phyloP scores from a whole-genome alignment of 345 rosid species.

The Draba incana region DNA sequence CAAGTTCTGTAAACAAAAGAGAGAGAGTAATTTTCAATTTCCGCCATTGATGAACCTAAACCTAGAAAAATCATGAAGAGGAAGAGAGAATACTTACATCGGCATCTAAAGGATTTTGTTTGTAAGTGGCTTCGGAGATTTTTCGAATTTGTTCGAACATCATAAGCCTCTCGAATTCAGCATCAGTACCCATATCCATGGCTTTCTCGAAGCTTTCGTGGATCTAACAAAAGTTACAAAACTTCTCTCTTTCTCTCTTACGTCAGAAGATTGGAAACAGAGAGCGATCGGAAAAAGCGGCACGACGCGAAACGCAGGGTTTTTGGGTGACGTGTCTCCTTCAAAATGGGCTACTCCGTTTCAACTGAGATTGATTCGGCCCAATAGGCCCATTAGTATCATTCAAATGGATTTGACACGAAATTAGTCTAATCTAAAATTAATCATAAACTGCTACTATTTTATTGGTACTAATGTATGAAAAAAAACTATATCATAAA shows the following conservation, averaged over 20 bases:
- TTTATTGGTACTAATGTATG: too few relatives aligned
- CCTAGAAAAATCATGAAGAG: not conserved
- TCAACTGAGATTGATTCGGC: too few relatives aligned
- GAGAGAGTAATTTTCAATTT: too few relatives aligned
- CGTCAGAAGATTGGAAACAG: not conserved
- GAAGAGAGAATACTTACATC: slow-evolving; percentile 51
- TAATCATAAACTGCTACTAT: too few relatives aligned
- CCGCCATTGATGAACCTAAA: too few relatives aligned
- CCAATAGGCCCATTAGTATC: too few relatives aligned
- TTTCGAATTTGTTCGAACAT: slow-evolving; percentile 87
- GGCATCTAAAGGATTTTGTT: slow-evolving; percentile 68
- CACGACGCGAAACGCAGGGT: not conserved
- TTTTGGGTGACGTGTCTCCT: not conserved
- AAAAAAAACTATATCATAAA: too few relatives aligned
- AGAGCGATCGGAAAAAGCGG: not conserved
- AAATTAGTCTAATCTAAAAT: too few relatives aligned
- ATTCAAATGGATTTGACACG: too few relatives aligned
- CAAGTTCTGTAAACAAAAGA: slow-evolving; percentile 48
- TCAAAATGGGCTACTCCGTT: not conserved
- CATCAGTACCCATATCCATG: slow-evolving; percentile 79
- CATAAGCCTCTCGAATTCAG: slow-evolving; percentile 67
- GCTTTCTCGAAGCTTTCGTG: slow-evolving; percentile 28
- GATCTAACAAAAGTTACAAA: slow-evolving; percentile 22
- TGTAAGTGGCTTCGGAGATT: slow-evolving; percentile 64
- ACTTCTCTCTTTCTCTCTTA: not conserved